A percentile compares a stretch with the other conserved stretches of the same genome.
These are phyloP conservation scores for Pythium oligandrum DNA, from an alignment of 352 stramenopile species.

Conservation along the genomic window DNA sequence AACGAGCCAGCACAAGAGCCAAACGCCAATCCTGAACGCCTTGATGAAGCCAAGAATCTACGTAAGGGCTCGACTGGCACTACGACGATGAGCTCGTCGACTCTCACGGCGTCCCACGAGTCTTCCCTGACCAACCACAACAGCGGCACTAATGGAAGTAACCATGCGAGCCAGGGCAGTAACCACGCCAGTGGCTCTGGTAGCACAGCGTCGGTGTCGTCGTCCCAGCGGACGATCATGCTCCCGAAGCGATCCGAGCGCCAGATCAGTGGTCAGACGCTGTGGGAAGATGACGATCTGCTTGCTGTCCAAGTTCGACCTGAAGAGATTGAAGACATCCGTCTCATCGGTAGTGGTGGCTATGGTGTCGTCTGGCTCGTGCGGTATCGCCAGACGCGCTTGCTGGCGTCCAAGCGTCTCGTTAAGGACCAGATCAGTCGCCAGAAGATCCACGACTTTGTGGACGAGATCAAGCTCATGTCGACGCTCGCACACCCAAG, in stretches of 20 bases:
- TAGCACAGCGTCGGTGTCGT: slow-evolving; percentile 6
- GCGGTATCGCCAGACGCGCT: slow-evolving; percentile 28
- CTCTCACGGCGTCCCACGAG: too few species aligned
- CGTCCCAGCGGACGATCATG: slow-evolving; percentile 3
- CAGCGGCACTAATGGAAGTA: too few species aligned
- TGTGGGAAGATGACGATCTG: slow-evolving; percentile 58
- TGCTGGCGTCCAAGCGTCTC: slow-evolving; percentile 49
- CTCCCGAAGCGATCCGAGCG: slow-evolving; percentile 1
- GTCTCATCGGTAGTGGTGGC: slow-evolving; percentile 37
- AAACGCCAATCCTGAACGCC: too few species aligned
- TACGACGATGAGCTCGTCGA: too few species aligned
- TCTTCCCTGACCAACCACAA: too few species aligned
- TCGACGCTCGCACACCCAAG: slow-evolving; percentile 49
- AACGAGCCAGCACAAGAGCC: too few species aligned
- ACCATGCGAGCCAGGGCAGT: too few species aligned
- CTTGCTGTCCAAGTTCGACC: slow-evolving; percentile 36
- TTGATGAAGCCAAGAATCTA: too few species aligned
- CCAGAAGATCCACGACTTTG: slow-evolving; percentile 40
- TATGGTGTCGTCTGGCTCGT: slow-evolving; percentile 47
- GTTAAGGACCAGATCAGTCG: slow-evolving; percentile 38
- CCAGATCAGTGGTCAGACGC: slow-evolving; percentile 14
- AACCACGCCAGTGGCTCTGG: too few species aligned
- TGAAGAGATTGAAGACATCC: slow-evolving; percentile 48
- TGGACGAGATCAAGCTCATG: slow-evolving; percentile 74
- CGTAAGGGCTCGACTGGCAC: too few species aligned